A percentile compares a stretch with the other conserved stretches of the same genome.
Conservation (phyloP, 2,329 filamentous ascomycete genomes). For the Cercospora citrullina region DNA sequence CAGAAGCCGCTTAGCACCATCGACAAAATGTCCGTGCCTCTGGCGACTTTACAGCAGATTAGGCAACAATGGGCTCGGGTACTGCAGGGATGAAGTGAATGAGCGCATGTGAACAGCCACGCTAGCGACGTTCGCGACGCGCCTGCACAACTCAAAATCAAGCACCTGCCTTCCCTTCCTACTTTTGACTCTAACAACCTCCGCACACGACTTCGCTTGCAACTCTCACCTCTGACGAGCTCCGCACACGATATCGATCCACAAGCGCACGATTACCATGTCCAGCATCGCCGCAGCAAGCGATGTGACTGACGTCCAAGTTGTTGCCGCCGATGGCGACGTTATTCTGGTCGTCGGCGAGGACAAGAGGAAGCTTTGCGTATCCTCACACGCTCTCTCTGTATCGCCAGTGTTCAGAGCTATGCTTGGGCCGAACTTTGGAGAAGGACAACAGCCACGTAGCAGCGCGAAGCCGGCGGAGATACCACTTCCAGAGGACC, state of each 20-base stretch:
- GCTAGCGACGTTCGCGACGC: not conserved
- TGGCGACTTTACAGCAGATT: no score
- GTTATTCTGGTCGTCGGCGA: slow-evolving; percentile 4
- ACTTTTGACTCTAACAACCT: not conserved
- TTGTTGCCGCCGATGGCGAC: slow-evolving; percentile 6
- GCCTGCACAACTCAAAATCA: not conserved
- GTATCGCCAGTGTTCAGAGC: slow-evolving; percentile 4
- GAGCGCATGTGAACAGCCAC: not conserved
- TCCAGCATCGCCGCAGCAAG: not conserved
- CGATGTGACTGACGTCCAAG: not conserved
- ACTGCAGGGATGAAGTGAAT: not conserved
- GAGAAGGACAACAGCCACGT: slow-evolving; percentile 10
- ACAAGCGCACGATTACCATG: not conserved
- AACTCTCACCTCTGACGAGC: not conserved
- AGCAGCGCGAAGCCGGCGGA: not conserved
- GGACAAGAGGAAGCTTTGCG: not conserved
- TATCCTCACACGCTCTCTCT: slow-evolving; percentile 2
- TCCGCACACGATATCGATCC: not conserved
- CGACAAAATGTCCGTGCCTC: no score
- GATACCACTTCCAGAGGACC: no score
- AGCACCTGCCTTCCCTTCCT: not conserved
- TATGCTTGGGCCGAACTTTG: slow-evolving; percentile 14
- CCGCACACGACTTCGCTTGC: not conserved
- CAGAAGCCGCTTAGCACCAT: no score
- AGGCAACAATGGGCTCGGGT: no score